Evolutionary conservation across 495 filamentous ascomycete species (phyloP).

Genomic region (Penicillium argentinense): DNA sequence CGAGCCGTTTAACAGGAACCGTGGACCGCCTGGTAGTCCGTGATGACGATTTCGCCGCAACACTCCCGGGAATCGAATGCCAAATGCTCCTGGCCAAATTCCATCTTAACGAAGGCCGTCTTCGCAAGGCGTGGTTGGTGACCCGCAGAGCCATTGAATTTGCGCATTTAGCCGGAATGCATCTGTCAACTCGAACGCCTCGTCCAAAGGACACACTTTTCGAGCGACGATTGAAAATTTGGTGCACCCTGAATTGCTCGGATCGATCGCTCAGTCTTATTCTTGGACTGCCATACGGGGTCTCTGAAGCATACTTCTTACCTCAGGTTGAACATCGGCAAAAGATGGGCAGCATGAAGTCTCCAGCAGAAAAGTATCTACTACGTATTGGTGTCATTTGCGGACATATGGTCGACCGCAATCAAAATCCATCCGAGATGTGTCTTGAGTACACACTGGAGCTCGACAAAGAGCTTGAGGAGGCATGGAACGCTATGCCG

Average conservation of each 20-base stretch:
- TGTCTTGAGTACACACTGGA: conserved; percentile 41
- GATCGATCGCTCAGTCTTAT: conserved; percentile 50
- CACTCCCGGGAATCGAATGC: conserved; percentile 52
- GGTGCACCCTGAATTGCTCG: conserved; percentile 41
- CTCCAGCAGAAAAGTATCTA: conserved; percentile 27
- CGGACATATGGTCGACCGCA: conserved; percentile 54
- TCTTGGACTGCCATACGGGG: conserved; percentile 51
- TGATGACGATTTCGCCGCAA: conserved; percentile 50
- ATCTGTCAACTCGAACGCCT: conserved; percentile 27
- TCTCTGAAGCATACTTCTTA: conserved; percentile 37
- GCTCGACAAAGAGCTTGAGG: conserved; percentile 50
- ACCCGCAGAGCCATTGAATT: conserved; percentile 47
- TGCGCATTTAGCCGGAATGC: conserved; percentile 48
- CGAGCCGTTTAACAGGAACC: conserved; percentile 31
- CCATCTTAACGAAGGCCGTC: conserved; percentile 49
- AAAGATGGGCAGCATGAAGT: conserved; percentile 10
- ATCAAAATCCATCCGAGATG: conserved; percentile 38
- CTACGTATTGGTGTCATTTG: conserved; percentile 36
- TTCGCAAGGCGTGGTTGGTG: conserved; percentile 51
- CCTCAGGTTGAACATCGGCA: conserved; percentile 23
- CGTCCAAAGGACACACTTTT: conserved; percentile 21
- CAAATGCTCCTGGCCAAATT: conserved; percentile 46
- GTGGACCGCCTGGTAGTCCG: conserved; percentile 43
- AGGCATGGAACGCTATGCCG: conserved; percentile 37
- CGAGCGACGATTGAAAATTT: conserved; percentile 38